A percentile compares a stretch with the other conserved stretches of the same genome.
Evolutionary conservation across 371 early-diverging fungal species (phyloP).

Genomic region (Apophysomyces ossiformis): DNA sequence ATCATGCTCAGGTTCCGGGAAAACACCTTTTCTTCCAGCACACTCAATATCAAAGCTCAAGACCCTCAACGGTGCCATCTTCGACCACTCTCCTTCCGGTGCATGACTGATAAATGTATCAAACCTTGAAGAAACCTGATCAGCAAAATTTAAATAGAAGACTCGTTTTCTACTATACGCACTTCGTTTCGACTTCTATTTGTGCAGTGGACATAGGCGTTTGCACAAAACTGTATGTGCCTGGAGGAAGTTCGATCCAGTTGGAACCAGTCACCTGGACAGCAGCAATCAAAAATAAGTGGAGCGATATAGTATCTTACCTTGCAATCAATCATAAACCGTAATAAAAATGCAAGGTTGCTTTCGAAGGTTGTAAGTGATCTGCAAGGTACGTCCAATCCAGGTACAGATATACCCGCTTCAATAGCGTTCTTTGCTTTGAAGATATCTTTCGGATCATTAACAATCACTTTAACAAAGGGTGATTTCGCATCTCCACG

Average conservation of each 20-base stretch:
- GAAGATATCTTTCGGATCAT: slow-evolving; percentile 58
- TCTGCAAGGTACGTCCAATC: slow-evolving; percentile 39
- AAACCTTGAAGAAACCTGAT: slow-evolving; percentile 44
- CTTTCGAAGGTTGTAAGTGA: slow-evolving; percentile 85
- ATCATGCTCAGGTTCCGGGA: slow-evolving; percentile 94
- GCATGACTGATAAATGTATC: slow-evolving; percentile 83
- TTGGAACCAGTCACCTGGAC: slow-evolving; percentile 81
- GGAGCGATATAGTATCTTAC: slow-evolving; percentile 26
- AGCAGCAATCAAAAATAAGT: neutral
- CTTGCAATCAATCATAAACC: slow-evolving; percentile 98
- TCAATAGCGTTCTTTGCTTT: slow-evolving; percentile 54
- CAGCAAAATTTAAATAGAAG: neutral
- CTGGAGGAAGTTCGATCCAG: slow-evolving; percentile 91
- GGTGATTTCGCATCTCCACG: slow-evolving; percentile 71
- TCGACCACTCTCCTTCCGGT: slow-evolving; percentile 92
- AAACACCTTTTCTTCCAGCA: slow-evolving; percentile 95
- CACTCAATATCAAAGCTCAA: slow-evolving; percentile 99
- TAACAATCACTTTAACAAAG: slow-evolving; percentile 72
- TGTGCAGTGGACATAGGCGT: slow-evolving; percentile 73
- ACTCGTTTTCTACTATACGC: slow-evolving; percentile 16
- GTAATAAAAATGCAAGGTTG: slow-evolving; percentile 87
- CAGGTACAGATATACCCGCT: slow-evolving; percentile 60
- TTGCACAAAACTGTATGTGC: slow-evolving; percentile 60
- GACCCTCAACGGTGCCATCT: slow-evolving; percentile 96
- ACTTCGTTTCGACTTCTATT: slow-evolving; percentile 79